Percentiles rank a stretch among this genome's conserved stretches.
These are phyloP conservation scores for Ogataea populi-albae DNA, from an alignment of 805 yeast genomes.

Conservation along the genomic window DNA sequence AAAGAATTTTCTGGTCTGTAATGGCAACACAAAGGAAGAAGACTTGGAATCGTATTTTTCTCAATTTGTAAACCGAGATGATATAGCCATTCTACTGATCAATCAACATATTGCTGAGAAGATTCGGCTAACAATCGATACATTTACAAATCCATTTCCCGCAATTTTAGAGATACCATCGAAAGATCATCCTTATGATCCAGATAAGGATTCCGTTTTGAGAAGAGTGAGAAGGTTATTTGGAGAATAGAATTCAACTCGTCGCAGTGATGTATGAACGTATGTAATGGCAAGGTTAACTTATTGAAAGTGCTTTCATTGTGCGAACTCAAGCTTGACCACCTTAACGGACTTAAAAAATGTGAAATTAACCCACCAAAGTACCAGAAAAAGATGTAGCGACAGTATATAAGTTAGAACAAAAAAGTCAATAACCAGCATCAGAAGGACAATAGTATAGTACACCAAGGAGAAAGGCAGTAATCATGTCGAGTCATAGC, in stretches of 20 bases:
- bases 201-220: constrained; percentile 94
- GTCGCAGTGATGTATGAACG: background rate
- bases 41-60: constrained; percentile 74
- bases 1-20: constrained; percentile 79
- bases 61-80: constrained; percentile 75
- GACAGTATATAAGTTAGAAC: too few species aligned
- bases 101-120: constrained; percentile 94
- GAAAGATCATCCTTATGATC: constrained; percentile 97
- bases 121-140: constrained; percentile 79
- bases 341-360: too few species aligned
- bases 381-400: too few species aligned
- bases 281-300: too few species aligned
- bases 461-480: too few species aligned
- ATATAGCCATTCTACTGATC: constrained; percentile 87
- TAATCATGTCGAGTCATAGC: too few species aligned
- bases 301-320: too few species aligned
- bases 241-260: constrained; percentile 60
- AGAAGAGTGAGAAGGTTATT: constrained; percentile 92
- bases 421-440: too few species aligned
- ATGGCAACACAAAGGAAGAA: constrained; percentile 73
- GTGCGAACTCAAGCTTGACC: too few species aligned
- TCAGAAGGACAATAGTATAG: too few species aligned
- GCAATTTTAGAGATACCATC: constrained; percentile 96
- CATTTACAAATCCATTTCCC: constrained; percentile 87
- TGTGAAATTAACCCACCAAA: too few species aligned